phyloP scores from a whole-genome alignment of 2,329 filamentous ascomycete genomes.

The Ceratocystis harringtonii region DNA sequence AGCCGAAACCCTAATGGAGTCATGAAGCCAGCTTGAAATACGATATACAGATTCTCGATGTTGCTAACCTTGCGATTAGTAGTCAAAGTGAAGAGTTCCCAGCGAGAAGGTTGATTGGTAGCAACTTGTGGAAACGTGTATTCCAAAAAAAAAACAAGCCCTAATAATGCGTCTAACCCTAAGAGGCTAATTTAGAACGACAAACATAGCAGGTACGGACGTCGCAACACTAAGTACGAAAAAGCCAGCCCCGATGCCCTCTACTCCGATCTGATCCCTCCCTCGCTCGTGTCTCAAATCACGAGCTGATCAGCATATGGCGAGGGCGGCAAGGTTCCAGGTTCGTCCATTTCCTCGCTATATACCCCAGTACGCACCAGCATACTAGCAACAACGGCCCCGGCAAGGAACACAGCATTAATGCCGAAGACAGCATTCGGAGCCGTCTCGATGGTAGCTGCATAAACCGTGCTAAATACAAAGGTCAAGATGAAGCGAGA shows the following conservation, averaged over 20 bases:
- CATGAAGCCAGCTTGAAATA: neutral
- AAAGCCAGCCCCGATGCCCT: neutral
- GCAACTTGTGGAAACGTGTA: neutral
- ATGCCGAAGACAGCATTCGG: slow-evolving; percentile 60
- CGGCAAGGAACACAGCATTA: slow-evolving; percentile 2
- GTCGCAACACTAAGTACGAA: too few species aligned
- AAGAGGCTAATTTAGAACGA: neutral
- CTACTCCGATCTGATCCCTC: neutral
- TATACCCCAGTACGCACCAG: slow-evolving; percentile 10
- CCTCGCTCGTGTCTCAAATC: neutral
- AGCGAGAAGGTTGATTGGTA: neutral
- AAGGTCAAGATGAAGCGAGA: slow-evolving; percentile 65
- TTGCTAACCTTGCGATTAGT: neutral
- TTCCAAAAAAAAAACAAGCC: too few species aligned
- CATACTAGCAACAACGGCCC: slow-evolving; percentile 9
- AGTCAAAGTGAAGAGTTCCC: neutral
- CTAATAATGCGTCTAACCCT: neutral
- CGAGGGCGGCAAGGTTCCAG: neutral
- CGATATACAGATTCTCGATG: neutral
- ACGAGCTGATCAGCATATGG: slow-evolving; percentile 13
- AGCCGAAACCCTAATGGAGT: neutral
- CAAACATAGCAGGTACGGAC: neutral
- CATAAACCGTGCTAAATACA: slow-evolving; percentile 76
- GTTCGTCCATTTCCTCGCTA: slow-evolving; percentile 12
- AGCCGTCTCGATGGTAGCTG: slow-evolving; percentile 59